Percentiles rank a stretch among this genome's conserved stretches.
Conservation (phyloP, 2,329 filamentous ascomycete genomes). For the Fusarium redolens region DNA sequence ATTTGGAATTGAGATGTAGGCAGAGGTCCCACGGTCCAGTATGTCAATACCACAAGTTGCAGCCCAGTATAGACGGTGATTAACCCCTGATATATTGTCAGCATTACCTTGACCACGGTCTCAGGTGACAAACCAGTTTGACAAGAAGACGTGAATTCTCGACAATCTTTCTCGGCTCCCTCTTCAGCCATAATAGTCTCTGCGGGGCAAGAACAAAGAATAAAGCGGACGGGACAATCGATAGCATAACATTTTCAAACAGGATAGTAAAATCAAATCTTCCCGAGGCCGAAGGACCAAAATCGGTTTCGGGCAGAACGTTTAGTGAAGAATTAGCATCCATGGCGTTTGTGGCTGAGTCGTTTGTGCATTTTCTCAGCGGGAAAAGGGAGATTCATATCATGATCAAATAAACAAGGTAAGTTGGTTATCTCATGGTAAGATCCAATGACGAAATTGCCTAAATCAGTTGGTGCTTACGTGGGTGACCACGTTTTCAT, state of each 20-base stretch:
- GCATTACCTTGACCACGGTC: neutral
- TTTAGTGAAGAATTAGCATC: neutral
- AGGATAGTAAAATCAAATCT: constrained; percentile 23
- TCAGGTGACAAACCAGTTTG: neutral
- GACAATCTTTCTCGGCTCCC: neutral
- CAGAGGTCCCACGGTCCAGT: constrained; percentile 2
- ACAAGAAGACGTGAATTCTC: constrained; percentile 12
- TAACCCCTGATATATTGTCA: neutral
- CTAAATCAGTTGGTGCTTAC: neutral
- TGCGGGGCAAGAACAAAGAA: constrained; percentile 12
- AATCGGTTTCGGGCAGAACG: neutral
- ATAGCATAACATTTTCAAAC: constrained; percentile 16
- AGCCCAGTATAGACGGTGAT: constrained; percentile 6
- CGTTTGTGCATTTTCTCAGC: neutral
- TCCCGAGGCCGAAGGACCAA: constrained; percentile 6
- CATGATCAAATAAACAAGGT: neutral
- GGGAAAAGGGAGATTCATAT: neutral
- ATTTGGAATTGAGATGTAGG: neutral
- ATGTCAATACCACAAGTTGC: constrained; percentile 4
- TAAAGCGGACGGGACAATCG: constrained; percentile 12
- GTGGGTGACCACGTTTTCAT: neutral
- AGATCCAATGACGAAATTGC: neutral
- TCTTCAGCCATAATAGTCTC: constrained; percentile 4
- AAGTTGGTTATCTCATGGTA: neutral
- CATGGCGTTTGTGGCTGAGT: neutral